Evolutionary conservation across 306 rosid genomes (phyloP).

Genomic region (Ormosia emarginata): DNA sequence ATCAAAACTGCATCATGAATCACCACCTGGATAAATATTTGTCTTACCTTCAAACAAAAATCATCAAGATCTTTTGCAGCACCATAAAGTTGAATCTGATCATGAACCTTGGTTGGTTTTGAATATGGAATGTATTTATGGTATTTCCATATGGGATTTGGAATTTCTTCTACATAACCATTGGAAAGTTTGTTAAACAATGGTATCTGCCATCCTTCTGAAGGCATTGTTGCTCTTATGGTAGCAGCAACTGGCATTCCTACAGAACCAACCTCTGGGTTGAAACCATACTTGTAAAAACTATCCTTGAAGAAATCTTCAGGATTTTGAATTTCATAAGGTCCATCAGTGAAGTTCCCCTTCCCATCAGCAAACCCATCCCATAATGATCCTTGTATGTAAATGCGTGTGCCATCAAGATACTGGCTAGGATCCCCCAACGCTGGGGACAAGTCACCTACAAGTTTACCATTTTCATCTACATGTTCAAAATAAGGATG

Average conservation of each 20-base stretch:
- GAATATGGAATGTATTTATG: constrained; percentile 92
- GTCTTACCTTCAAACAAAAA: constrained; percentile 78
- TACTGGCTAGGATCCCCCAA: constrained; percentile 76
- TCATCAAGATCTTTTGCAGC: constrained; percentile 77
- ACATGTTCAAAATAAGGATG: constrained; percentile 60
- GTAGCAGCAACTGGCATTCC: constrained; percentile 97
- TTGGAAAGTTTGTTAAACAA: constrained; percentile 55
- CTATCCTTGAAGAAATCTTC: constrained; percentile 71
- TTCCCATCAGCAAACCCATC: constrained; percentile 89
- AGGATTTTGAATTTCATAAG: constrained; percentile 88
- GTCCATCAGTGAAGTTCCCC: constrained; percentile 84
- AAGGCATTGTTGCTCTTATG: constrained; percentile 90
- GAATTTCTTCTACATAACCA: constrained; percentile 78
- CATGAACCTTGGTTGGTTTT: constrained; percentile 68
- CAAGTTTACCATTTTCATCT: constrained; percentile 29
- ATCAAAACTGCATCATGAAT: constrained; percentile 14
- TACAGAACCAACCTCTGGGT: constrained; percentile 94
- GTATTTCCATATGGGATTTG: constrained; percentile 95
- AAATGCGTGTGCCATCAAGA: constrained; percentile 88
- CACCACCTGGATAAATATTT: background rate
- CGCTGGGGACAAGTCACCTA: constrained; percentile 16
- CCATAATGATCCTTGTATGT: constrained; percentile 88
- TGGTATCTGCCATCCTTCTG: constrained; percentile 92
- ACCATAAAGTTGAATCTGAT: constrained; percentile 84
- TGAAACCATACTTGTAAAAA: constrained; percentile 69